These are phyloP conservation scores for Orbilia quercus DNA, from an alignment of 2,329 filamentous ascomycete species.

Conservation along the genomic window DNA sequence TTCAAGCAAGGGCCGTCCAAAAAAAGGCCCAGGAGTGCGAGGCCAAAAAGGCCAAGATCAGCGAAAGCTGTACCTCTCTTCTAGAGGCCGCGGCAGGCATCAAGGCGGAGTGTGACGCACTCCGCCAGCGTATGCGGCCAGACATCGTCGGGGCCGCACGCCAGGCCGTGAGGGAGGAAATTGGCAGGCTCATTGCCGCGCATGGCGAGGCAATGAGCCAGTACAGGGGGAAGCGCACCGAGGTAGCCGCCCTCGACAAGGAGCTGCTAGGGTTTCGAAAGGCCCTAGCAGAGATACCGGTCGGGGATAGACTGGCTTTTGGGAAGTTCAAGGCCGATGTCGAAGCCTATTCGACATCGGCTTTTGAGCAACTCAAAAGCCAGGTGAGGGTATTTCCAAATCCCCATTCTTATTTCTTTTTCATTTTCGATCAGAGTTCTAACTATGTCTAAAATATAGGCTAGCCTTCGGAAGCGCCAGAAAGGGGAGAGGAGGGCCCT, in stretches of 20 bases:
- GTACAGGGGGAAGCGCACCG: slow-evolving; percentile 4
- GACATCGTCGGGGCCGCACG: background rate
- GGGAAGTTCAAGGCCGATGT: slow-evolving; percentile 7
- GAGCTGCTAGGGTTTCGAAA: slow-evolving; percentile 17
- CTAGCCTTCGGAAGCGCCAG: slow-evolving; percentile 21
- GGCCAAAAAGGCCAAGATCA: slow-evolving; percentile 19
- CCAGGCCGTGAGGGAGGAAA: background rate
- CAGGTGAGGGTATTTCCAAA: slow-evolving; percentile 16
- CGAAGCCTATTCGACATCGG: background rate
- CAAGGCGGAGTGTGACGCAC: slow-evolving; percentile 10
- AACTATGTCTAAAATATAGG: slow-evolving; percentile 14
- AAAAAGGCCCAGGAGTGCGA: slow-evolving; percentile 3
- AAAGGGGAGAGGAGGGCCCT: slow-evolving; percentile 32
- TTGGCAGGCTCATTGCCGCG: slow-evolving; percentile 4
- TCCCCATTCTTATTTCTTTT: background rate
- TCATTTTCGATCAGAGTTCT: background rate
- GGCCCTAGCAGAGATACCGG: slow-evolving; percentile 6
- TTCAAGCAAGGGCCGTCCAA: slow-evolving; percentile 1
- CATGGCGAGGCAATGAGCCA: slow-evolving; percentile 18
- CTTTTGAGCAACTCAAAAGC: background rate
- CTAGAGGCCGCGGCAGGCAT: slow-evolving; percentile 4
- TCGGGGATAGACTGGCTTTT: slow-evolving; percentile 9
- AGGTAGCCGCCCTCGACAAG: slow-evolving; percentile 16
- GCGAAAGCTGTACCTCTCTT: background rate
- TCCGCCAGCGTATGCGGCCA: slow-evolving; percentile 12